A percentile compares a stretch with the other conserved stretches of the same genome.
Evolutionary conservation across 2,329 filamentous ascomycete genomes (phyloP).

Genomic region (Drechslera avenae): DNA sequence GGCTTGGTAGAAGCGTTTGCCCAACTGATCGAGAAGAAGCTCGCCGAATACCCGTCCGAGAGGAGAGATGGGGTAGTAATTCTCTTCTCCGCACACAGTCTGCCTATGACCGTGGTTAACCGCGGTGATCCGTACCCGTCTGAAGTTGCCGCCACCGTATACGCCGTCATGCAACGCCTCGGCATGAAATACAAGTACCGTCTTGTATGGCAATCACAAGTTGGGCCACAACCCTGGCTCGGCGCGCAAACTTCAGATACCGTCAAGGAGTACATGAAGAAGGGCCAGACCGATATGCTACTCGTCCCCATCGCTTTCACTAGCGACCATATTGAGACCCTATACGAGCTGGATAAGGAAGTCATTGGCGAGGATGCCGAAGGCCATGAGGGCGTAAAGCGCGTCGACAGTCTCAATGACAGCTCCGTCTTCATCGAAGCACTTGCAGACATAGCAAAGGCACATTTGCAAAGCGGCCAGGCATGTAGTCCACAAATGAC

Average conservation of each 20-base stretch:
- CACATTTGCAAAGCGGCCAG: conserved; percentile 73
- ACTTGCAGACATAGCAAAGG: conserved; percentile 82
- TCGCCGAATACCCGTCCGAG: conserved; percentile 83
- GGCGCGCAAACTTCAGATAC: conserved; percentile 90
- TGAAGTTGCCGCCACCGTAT: conserved; percentile 93
- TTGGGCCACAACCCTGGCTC: conserved; percentile 92
- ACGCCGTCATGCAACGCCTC: conserved; percentile 93
- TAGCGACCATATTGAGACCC: conserved; percentile 97
- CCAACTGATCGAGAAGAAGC: conserved; percentile 84
- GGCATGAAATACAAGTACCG: conserved; percentile 89
- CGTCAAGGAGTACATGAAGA: conserved; percentile 85
- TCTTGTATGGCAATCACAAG: conserved; percentile 97
- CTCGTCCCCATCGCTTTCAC: conserved; percentile 97
- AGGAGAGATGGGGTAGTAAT: conserved; percentile 80
- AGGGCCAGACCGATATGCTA: conserved; percentile 88
- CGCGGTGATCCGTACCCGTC: conserved; percentile 94
- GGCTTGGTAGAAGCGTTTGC: conserved; percentile 92
- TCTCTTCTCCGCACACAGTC: conserved; percentile 91
- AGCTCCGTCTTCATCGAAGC: conserved; percentile 88
- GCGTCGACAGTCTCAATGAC: conserved; percentile 90
- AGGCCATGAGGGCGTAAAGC: conserved; percentile 67
- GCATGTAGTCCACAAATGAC: conserved; percentile 85
- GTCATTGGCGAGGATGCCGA: conserved; percentile 81
- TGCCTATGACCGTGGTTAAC: conserved; percentile 98
- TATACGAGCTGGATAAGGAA: conserved; percentile 92